phyloP scores from a whole-genome alignment of 768 basidiomycete genomes.

The Saitozyma sp. region DNA sequence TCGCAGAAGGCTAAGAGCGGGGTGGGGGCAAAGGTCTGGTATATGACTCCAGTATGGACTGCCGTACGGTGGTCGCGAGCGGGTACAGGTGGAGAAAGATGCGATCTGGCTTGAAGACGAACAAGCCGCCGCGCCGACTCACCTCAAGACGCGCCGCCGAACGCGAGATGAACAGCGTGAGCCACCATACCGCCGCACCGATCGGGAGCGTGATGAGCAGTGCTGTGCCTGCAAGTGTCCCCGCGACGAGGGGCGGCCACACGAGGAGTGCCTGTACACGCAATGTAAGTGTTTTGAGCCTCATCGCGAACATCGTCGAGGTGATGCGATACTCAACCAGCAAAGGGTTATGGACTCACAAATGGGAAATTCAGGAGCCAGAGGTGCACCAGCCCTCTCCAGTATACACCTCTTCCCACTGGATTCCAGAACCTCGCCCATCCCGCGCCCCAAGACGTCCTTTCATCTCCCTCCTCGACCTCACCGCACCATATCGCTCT shows the following conservation, averaged over 20 bases:
- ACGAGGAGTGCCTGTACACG: conserved; percentile 41
- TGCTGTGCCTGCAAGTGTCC: conserved; percentile 50
- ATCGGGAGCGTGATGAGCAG: conserved; percentile 50
- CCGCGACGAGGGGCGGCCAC: conserved; percentile 49
- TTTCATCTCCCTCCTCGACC: conserved; percentile 23
- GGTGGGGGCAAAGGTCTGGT: no score
- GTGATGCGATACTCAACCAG: no score
- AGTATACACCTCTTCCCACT: conserved; percentile 31
- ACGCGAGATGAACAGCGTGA: conserved; percentile 47
- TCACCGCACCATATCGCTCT: conserved; percentile 6
- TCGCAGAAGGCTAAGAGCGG: no score
- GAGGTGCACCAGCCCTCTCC: conserved; percentile 45
- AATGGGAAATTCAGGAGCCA: conserved; percentile 49
- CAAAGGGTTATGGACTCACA: conserved; percentile 26
- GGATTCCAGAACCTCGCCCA: conserved; percentile 43
- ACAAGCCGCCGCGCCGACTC: neutral
- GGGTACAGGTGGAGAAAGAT: no score
- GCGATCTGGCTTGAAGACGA: no score
- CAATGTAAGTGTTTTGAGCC: neutral
- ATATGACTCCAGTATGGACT: neutral
- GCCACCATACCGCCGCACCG: conserved; percentile 50
- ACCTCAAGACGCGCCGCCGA: conserved; percentile 50
- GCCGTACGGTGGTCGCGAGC: neutral
- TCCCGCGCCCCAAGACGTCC: conserved; percentile 20
- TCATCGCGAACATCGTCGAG: neutral